phyloP scores from a whole-genome alignment of 257 asterid species.

The Capsicum pubescens region DNA sequence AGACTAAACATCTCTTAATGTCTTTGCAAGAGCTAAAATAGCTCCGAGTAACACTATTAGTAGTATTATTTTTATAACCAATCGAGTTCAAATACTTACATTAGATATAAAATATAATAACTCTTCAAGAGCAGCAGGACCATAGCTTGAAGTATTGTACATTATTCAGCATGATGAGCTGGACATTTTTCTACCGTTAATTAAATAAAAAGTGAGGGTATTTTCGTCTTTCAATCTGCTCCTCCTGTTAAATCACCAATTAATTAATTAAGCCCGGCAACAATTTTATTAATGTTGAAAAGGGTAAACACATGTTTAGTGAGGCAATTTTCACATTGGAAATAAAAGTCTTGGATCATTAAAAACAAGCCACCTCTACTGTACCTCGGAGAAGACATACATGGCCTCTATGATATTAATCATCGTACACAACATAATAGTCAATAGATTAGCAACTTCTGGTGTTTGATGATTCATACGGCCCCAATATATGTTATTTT shows the following conservation, averaged over 20 bases:
- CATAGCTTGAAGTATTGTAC: not conserved
- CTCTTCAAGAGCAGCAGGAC: too few species aligned
- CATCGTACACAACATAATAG: not conserved
- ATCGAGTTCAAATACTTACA: not conserved
- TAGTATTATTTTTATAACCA: too few species aligned
- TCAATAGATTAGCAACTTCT: not conserved
- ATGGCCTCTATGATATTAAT: not conserved
- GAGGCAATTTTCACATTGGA: not conserved
- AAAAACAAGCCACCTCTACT: too few species aligned
- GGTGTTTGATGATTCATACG: not conserved
- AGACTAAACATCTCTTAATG: not conserved
- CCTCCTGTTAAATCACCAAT: not conserved
- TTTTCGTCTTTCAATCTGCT: not conserved
- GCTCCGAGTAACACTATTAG: not conserved
- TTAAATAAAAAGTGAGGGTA: not conserved
- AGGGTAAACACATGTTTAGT: constrained; percentile 3
- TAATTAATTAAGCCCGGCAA: not conserved
- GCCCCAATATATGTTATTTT: too few species aligned
- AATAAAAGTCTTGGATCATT: not conserved
- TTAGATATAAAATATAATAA: too few species aligned
- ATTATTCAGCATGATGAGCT: not conserved
- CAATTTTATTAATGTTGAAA: not conserved
- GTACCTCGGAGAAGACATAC: not conserved
- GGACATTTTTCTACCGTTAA: not conserved
- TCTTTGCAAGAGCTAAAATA: not conserved